Conservation (phyloP, 2,329 filamentous ascomycete species). For the Grosmannia clavigera region DNA sequence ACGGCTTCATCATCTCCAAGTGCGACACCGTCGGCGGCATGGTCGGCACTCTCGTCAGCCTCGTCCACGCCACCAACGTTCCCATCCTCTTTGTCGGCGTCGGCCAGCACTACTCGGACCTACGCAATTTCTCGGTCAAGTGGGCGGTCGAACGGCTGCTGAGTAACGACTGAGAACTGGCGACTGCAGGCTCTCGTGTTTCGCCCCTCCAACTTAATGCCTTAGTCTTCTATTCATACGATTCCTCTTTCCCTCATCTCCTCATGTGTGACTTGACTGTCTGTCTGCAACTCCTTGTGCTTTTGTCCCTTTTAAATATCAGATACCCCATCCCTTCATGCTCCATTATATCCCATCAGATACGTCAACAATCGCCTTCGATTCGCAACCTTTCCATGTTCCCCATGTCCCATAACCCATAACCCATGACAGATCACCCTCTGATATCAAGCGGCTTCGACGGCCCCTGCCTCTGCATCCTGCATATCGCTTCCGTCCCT, state of each 20-base stretch:
- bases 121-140: constrained; percentile 56
- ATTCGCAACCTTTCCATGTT: background rate
- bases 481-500: background rate
- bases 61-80: constrained; percentile 94
- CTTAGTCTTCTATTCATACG: background rate
- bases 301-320: background rate
- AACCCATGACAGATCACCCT: background rate
- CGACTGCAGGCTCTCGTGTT: background rate
- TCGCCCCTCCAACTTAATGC: background rate
- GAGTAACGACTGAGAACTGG: constrained; percentile 27
- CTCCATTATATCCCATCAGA: background rate
- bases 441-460: background rate
- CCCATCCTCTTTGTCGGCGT: constrained; percentile 85
- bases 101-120: constrained; percentile 56
- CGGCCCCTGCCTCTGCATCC: background rate
- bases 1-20: constrained; percentile 97
- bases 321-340: background rate
- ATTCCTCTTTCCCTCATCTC: background rate
- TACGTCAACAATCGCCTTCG: background rate
- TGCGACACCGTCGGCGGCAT: constrained; percentile 99
- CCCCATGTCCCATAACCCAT: background rate
- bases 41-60: constrained; percentile 88
- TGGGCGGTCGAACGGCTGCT: constrained; percentile 58
- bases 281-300: background rate
- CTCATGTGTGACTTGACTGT: background rate